Base-by-base conservation (phyloP, 805 yeast species). In the Candida silvicultrix region DNA sequence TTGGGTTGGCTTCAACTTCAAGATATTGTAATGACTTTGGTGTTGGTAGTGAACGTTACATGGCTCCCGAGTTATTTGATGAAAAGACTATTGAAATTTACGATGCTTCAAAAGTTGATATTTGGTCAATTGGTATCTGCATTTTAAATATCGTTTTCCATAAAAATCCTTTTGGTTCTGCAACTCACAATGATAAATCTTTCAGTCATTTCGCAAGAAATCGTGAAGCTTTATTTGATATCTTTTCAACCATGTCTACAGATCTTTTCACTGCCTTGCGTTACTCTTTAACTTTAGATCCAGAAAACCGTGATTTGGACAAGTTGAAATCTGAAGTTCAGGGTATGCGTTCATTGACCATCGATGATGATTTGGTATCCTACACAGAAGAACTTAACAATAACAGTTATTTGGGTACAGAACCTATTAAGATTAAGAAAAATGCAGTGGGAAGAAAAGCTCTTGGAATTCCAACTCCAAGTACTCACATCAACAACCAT, bases 31-130 rank as follows among this genome's bases (percentile, higher is more conserved):
- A 77, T 32, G 89, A 88, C 58, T 85, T 89, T 62, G 95, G 87
- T 50, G 85, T 88, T 48, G 97, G 97, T 21, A 80, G 88, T 45
- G 96, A 88, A 65, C 74, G 95, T 50, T 89, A 89, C 65, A 89
- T 89, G 97, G 95, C 97, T 0, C 97, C 97, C 1, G 97, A 89
- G 60, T 67, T 89, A 47, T 83, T 89, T 59, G 95, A 89, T 34
- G 63, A 65, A 25, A 68, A 69, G 40, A 63, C 66, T 38, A 66
- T 79, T 42, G 78, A 77, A 32, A 69, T 73, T 38, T 90, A 89
- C 62, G 85, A 84, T 55, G 88, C 96, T 9, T 80, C 82, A 19
- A 83, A 85, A 63, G 83, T 85, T 43, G 97, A 89, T 66, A 71
- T 89, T 42, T 89, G 97, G 97, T 82, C 96, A 0, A 67, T 86